Evolutionary conservation across 2,329 filamentous ascomycete genomes (phyloP).

Genomic region (Claviceps cyperi): DNA sequence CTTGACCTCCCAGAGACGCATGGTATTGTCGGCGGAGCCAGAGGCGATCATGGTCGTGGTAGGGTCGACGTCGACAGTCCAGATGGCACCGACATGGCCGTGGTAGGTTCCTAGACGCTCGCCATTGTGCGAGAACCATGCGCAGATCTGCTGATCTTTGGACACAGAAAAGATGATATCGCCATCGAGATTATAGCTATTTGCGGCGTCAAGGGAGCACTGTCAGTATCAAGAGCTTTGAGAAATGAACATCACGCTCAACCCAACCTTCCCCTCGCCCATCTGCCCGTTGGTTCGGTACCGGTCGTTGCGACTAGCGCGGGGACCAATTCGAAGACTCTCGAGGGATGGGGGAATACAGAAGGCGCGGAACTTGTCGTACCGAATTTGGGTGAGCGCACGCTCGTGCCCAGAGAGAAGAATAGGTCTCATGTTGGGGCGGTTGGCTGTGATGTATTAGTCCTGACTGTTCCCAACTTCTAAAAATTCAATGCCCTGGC

Average conservation of each 20-base stretch:
- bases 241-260: background rate
- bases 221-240: conserved; percentile 1
- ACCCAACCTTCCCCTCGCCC: background rate
- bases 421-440: conserved; percentile 80
- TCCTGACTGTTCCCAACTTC: conserved; percentile 2
- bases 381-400: conserved; percentile 89
- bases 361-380: conserved; percentile 17
- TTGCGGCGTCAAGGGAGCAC: background rate
- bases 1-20: conserved; percentile 92
- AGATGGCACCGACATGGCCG: conserved; percentile 94
- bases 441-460: conserved; percentile 7
- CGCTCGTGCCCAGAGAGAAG: conserved; percentile 92
- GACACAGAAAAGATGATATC: conserved; percentile 91
- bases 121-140: conserved; percentile 94
- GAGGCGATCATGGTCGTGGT: conserved; percentile 84
- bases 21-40: conserved; percentile 95
- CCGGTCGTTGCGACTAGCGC: background rate
- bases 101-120: conserved; percentile 94
- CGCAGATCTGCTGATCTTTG: conserved; percentile 95
- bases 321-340: background rate
- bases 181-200: conserved; percentile 81
- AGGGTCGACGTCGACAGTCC: conserved; percentile 95
- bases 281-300: background rate
- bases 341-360: background rate
- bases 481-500: background rate